Evolutionary conservation across 192 early-diverging fungal species (phyloP), one percentile per base, ranked within the genome.

Genomic region (Gamsiella multidivaricata): DNA sequence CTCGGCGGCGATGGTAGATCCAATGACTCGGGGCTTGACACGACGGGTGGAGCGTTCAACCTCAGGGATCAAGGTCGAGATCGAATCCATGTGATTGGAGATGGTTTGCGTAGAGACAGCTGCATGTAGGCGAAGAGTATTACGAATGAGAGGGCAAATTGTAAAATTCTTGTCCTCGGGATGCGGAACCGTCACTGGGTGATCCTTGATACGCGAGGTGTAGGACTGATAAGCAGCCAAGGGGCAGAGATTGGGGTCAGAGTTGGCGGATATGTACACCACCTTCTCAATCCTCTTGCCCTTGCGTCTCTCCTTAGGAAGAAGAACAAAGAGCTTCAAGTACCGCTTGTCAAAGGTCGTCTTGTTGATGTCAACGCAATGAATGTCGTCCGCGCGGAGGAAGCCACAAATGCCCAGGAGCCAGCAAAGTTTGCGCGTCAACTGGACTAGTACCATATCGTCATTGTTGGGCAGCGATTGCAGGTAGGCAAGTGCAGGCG

Each of bases 341-440:
- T 43, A 28, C 3, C 43, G 39, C 7, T 15, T 4, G 15, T 26
- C 39, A 39, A 58, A 7, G 33, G 15, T 18, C 20, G 37, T 43
- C 25, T 25, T 36, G 3, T 36, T 17, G 3, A 37, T 39, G 28
- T 60, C 58, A 10, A 28, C 33, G 26, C 42, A 47, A n/a, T 18
- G 14, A 3, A 60, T 42, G 25, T 60, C 58, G 43, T 46, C 58
- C 8, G 58, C 42, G 14, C 58, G 58, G 14, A 60, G 9, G 14
- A 60, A 29, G 8, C 58, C 58, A 45, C 58, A 60, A 25, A 43
- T 29, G 28, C 41, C 41, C 20, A 60, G 20, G 14, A 60, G 58
- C 26, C 41, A 60, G 29, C 58, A 60, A 18, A 31, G 15, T 26
- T 60, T 60, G 5, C 41, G 2, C 42, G 43, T 32, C 12, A 60